phyloP scores from a whole-genome alignment of 1,139 yeast genomes.

The Saccharomycopsis crataegensis region DNA sequence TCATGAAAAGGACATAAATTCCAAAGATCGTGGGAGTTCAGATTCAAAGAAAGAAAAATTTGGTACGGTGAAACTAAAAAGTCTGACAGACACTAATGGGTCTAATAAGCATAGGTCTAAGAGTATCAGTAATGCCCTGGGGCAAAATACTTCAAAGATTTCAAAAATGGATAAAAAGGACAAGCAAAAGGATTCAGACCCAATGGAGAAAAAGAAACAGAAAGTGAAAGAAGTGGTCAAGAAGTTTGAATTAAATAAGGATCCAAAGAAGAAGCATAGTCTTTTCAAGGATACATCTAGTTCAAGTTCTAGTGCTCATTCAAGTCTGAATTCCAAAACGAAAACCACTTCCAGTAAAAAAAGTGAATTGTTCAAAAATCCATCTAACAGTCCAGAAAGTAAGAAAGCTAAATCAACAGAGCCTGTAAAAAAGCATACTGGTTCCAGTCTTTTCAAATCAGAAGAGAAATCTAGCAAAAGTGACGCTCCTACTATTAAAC shows the following conservation, averaged over 20 bases:
- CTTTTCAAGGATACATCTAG: slow-evolving; percentile 8
- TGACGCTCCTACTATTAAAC: not conserved
- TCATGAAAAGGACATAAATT: not conserved
- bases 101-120: not conserved
- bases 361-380: slow-evolving; percentile 11
- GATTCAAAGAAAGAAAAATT: no score
- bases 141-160: not conserved
- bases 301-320: not conserved
- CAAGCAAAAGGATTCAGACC: not conserved
- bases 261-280: slow-evolving; percentile 15
- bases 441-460: not conserved
- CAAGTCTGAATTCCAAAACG: not conserved
- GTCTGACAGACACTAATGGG: not conserved
- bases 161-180: not conserved
- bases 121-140: not conserved
- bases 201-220: slow-evolving; percentile 5
- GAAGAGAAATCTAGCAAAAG: not conserved
- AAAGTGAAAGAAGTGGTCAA: slow-evolving; percentile 8
- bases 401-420: not conserved
- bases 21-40: not conserved
- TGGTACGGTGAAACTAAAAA: not conserved
- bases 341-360: slow-evolving; percentile 3
- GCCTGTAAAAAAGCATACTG: not conserved
- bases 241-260: slow-evolving; percentile 8
- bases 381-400: not conserved